Conservation (phyloP, 768 basidiomycete genomes). For the Cubamyces lactineus region DNA sequence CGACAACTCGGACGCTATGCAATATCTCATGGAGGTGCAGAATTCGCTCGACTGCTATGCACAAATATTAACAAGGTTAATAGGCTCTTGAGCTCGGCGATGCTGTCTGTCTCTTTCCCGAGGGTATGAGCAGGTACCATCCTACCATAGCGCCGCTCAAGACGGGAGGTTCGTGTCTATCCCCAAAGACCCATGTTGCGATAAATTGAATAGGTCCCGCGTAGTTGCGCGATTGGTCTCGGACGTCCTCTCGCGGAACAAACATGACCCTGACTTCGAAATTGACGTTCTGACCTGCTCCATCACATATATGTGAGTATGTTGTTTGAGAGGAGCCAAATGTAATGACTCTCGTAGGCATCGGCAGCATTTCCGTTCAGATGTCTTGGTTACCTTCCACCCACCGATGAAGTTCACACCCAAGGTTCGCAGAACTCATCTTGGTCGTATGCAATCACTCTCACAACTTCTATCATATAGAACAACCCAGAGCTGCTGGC, state of each 20-base stretch:
- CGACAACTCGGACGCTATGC: slow-evolving; percentile 75
- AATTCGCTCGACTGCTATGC: not conserved
- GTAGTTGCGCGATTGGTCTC: slow-evolving; percentile 81
- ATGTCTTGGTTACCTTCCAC: slow-evolving; percentile 84
- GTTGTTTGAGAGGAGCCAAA: slow-evolving; percentile 16
- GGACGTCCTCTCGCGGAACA: slow-evolving; percentile 72
- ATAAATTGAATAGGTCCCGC: slow-evolving; percentile 5
- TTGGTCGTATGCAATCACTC: not conserved
- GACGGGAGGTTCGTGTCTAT: slow-evolving; percentile 66
- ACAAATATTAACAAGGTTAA: not conserved
- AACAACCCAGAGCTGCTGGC: slow-evolving; percentile 71
- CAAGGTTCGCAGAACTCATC: slow-evolving; percentile 44
- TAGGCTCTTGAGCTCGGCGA: slow-evolving; percentile 79
- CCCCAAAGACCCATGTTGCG: not conserved
- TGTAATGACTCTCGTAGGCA: slow-evolving; percentile 51
- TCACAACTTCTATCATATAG: slow-evolving; percentile 39
- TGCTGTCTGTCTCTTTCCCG: slow-evolving; percentile 83
- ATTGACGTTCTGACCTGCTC: slow-evolving; percentile 77
- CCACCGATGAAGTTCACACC: slow-evolving; percentile 67
- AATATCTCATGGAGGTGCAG: slow-evolving; percentile 64
- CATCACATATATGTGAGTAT: slow-evolving; percentile 73
- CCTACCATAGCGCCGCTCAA: slow-evolving; percentile 87
- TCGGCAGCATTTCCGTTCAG: slow-evolving; percentile 84
- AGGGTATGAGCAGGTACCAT: slow-evolving; percentile 84
- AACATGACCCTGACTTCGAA: slow-evolving; percentile 68